Conservation (phyloP, 2,329 filamentous ascomycete species). For the Dichotomopilus funicola region DNA sequence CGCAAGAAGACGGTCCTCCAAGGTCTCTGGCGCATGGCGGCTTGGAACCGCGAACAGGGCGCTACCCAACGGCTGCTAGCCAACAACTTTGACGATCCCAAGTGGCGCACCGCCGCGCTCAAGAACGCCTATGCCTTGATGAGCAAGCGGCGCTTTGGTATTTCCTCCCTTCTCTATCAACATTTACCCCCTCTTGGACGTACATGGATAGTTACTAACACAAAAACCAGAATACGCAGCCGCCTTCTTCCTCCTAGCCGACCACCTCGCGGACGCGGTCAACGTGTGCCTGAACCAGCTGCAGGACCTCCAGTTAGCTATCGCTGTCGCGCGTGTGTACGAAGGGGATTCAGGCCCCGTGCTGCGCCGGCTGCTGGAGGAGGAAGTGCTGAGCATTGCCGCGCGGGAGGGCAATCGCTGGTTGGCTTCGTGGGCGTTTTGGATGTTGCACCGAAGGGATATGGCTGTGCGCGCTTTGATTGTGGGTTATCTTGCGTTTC, state of each 20-base stretch:
- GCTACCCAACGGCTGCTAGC: conserved; percentile 72
- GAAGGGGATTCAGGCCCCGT: conserved; percentile 77
- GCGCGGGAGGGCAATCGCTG: conserved; percentile 80
- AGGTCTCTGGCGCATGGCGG: conserved; percentile 90
- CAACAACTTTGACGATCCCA: conserved; percentile 84
- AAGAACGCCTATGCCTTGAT: conserved; percentile 97
- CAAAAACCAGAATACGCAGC: conserved; percentile 72
- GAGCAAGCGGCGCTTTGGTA: conserved; percentile 80
- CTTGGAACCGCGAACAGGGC: conserved; percentile 77
- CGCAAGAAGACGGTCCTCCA: conserved; percentile 85
- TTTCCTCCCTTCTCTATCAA: not conserved
- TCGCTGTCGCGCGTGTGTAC: conserved; percentile 81
- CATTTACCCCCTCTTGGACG: too few species aligned
- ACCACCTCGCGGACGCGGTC: conserved; percentile 76
- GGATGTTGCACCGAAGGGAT: conserved; percentile 76
- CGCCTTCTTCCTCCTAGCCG: conserved; percentile 88
- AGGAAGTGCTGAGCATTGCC: conserved; percentile 72
- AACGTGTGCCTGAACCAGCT: conserved; percentile 82
- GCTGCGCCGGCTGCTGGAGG: conserved; percentile 65
- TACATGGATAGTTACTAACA: not conserved
- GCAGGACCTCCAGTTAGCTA: conserved; percentile 80
- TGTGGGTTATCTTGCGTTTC: conserved; percentile 40
- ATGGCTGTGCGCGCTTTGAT: conserved; percentile 80
- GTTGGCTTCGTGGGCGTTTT: conserved; percentile 93
- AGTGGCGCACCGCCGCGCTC: conserved; percentile 81